A percentile compares a stretch with the other conserved stretches of the same genome.
These are phyloP conservation scores for Coprinopsis strossmayeri DNA, from an alignment of 768 basidiomycete genomes.

Conservation along the genomic window DNA sequence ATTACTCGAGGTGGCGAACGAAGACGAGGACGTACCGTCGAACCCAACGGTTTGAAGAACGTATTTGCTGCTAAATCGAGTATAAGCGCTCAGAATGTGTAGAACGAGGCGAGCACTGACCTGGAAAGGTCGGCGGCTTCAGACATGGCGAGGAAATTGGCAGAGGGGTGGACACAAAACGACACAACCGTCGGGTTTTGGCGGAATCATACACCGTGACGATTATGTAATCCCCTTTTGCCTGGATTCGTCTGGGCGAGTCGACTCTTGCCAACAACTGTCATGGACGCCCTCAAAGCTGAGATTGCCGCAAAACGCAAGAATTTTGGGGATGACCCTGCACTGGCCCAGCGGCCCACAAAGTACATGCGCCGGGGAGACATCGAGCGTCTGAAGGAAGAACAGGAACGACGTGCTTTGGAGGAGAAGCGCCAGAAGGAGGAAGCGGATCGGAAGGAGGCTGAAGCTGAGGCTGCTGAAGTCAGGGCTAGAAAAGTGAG, in stretches of 20 bases:
- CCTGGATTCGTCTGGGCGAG: constrained; percentile 9
- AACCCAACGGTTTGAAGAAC: constrained; percentile 93
- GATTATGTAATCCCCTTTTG: constrained; percentile 29
- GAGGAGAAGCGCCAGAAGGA: constrained; percentile 28
- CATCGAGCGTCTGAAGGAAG: constrained; percentile 65
- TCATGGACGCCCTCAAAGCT: constrained; percentile 87
- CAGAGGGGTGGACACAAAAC: background rate
- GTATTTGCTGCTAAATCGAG: constrained; percentile 80
- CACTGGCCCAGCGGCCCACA: constrained; percentile 37
- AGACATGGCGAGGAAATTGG: constrained; percentile 43
- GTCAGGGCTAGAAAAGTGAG: constrained; percentile 37
- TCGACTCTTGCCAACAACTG: background rate
- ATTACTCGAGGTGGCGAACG: background rate
- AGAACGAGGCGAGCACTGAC: constrained; percentile 23
- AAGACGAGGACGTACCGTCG: constrained; percentile 51
- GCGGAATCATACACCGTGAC: constrained; percentile 27
- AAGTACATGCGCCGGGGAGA: constrained; percentile 94
- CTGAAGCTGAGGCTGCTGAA: constrained; percentile 23
- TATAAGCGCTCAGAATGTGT: too few species aligned
- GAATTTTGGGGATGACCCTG: constrained; percentile 44
- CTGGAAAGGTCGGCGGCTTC: constrained; percentile 50
- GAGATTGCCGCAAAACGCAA: constrained; percentile 89
- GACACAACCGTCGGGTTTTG: constrained; percentile 24
- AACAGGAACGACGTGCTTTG: constrained; percentile 32
- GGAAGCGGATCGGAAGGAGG: constrained; percentile 23